Evolutionary conservation across 1,139 yeast species (phyloP).

Genomic region (Yamadazyma dushanensis): DNA sequence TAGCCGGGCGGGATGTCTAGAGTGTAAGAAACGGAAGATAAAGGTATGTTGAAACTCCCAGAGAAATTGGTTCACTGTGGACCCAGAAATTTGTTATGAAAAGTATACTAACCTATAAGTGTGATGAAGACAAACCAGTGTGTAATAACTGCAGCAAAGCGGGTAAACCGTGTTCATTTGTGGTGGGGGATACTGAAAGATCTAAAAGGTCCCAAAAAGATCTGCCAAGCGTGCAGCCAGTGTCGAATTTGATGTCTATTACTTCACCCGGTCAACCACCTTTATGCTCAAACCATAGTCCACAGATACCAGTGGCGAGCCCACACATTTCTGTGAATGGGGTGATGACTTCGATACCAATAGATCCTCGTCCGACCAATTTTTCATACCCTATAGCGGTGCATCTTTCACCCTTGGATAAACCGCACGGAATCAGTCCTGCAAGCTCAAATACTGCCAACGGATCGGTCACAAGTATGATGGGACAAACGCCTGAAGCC

Average conservation of each 20-base stretch:
- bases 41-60: slow-evolving; percentile 15
- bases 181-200: neutral
- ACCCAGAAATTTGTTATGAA: neutral
- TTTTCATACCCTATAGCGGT: neutral
- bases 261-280: no score
- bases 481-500: neutral
- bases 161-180: slow-evolving; percentile 10
- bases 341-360: neutral
- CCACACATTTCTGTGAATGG: no score
- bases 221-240: no score
- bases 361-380: neutral
- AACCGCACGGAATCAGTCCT: neutral
- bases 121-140: slow-evolving; percentile 18
- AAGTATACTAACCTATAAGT: slow-evolving; percentile 8
- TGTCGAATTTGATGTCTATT: no score
- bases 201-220: no score
- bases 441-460: neutral
- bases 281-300: neutral
- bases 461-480: neutral
- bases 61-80: no score
- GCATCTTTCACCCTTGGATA: neutral
- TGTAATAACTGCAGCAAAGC: slow-evolving; percentile 16
- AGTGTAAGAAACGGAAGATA: slow-evolving; percentile 18
- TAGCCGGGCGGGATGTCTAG: slow-evolving; percentile 18
- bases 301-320: no score